Conservation (phyloP, 768 basidiomycete genomes). For the Termitomyces sp. region DNA sequence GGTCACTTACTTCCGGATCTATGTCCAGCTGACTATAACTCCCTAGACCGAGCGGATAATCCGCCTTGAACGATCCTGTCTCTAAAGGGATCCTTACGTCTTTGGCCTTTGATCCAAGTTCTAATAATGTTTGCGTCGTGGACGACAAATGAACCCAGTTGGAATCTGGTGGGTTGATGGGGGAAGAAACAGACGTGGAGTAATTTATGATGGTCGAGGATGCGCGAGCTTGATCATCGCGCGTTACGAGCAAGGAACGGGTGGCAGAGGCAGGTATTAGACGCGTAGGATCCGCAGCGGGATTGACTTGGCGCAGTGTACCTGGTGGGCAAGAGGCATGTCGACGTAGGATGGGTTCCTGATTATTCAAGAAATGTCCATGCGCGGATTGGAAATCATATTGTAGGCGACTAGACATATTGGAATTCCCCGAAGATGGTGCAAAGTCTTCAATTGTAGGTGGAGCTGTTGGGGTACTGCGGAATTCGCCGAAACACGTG, state of each 20-base stretch:
- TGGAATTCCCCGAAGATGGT: not conserved
- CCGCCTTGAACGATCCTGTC: not conserved
- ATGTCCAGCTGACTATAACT: not conserved
- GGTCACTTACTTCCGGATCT: not conserved
- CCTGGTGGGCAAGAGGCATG: constrained; percentile 5
- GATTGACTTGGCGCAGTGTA: not conserved
- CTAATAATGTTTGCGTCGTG: not conserved
- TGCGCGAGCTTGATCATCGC: constrained; percentile 2
- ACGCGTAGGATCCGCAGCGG: not conserved
- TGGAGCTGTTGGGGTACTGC: not conserved
- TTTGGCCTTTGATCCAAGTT: constrained; percentile 2
- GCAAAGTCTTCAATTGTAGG: not conserved
- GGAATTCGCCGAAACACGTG: not conserved
- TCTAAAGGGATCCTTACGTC: not conserved
- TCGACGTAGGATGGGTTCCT: not conserved
- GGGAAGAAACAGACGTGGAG: not conserved
- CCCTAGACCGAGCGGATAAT: not conserved
- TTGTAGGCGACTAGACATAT: not conserved
- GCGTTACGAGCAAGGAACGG: not conserved
- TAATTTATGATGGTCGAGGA: not conserved
- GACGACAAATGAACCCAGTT: not conserved
- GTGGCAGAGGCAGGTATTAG: not conserved
- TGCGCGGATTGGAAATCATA: not conserved
- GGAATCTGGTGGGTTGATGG: not conserved
- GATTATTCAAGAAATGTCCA: not conserved